Evolutionary conservation across 169 alveolate species (phyloP).

Genomic region (Theileria equi): DNA sequence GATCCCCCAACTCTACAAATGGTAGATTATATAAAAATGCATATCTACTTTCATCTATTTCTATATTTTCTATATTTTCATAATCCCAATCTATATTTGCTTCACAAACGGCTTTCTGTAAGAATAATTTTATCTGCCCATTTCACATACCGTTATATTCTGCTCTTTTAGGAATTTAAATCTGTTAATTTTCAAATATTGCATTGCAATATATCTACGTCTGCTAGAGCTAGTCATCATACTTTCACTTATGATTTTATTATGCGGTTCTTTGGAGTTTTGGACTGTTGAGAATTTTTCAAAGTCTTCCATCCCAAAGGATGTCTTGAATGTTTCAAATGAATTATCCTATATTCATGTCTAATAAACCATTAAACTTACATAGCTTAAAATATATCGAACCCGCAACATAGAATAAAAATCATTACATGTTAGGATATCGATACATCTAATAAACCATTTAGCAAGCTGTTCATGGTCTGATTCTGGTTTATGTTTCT

Average conservation of each 20-base stretch:
- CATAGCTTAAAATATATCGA: slow-evolving; percentile 49
- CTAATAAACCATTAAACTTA: background rate
- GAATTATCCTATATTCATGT: slow-evolving; percentile 30
- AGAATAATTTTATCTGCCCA: background rate
- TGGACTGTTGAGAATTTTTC: slow-evolving; percentile 55
- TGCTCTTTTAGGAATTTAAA: slow-evolving; percentile 51
- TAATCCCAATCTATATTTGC: slow-evolving; percentile 60
- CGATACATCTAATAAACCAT: slow-evolving; percentile 43
- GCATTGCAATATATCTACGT: slow-evolving; percentile 46
- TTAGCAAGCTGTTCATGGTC: slow-evolving; percentile 39
- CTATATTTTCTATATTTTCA: slow-evolving; percentile 9
- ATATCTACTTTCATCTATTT: slow-evolving; percentile 19
- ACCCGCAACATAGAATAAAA: slow-evolving; percentile 51
- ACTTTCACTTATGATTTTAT: slow-evolving; percentile 39
- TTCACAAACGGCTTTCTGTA: slow-evolving; percentile 59
- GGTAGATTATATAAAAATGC: slow-evolving; percentile 63
- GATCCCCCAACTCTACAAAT: slow-evolving; percentile 31
- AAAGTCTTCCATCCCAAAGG: slow-evolving; percentile 55
- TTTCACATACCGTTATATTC: slow-evolving; percentile 42
- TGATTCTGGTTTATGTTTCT: slow-evolving; percentile 26
- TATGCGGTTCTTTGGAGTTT: slow-evolving; percentile 24
- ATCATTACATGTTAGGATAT: slow-evolving; percentile 48
- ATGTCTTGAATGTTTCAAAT: slow-evolving; percentile 55
- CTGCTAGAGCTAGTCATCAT: slow-evolving; percentile 37
- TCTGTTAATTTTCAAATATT: slow-evolving; percentile 48